phyloP scores from a whole-genome alignment of 2,329 filamentous ascomycete species.

The Aspergillus cejpii region DNA sequence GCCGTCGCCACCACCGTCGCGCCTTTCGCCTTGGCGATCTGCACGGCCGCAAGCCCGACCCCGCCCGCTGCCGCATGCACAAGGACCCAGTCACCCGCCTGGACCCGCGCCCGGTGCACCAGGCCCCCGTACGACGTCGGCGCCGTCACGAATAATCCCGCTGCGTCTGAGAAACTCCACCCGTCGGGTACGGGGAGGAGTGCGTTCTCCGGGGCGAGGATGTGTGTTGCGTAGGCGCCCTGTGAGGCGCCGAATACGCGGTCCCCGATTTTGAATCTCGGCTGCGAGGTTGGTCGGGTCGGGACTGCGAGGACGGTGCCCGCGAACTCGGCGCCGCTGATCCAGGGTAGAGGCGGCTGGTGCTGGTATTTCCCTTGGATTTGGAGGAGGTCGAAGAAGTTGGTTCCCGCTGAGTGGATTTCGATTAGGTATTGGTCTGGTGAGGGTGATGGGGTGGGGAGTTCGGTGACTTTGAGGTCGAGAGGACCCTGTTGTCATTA shows the following conservation, averaged over 20 bases:
- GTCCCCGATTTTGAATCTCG: conserved; percentile 73
- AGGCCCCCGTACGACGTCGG: conserved; percentile 83
- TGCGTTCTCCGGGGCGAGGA: conserved; percentile 58
- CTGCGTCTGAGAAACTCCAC: conserved; percentile 79
- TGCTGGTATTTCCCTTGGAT: conserved; percentile 93
- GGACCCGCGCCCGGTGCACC: conserved; percentile 68
- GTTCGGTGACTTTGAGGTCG: conserved; percentile 66
- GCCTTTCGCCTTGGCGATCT: conserved; percentile 86
- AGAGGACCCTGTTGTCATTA: conserved; percentile 72
- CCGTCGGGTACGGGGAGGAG: conserved; percentile 69
- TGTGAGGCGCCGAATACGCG: conserved; percentile 81
- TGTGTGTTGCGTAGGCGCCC: conserved; percentile 75
- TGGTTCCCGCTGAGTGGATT: conserved; percentile 80
- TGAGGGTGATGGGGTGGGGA: conserved; percentile 67
- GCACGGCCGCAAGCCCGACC: conserved; percentile 83
- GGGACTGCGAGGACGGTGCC: conserved; percentile 68
- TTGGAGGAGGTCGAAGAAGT: conserved; percentile 96
- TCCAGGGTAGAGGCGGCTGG: conserved; percentile 82
- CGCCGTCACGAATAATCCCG: conserved; percentile 84
- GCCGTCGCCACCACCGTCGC: conserved; percentile 92
- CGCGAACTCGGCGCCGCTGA: conserved; percentile 79
- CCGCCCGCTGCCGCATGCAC: conserved; percentile 90
- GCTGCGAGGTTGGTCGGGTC: conserved; percentile 41
- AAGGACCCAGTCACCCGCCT: conserved; percentile 76
- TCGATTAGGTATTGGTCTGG: conserved; percentile 75